Evolutionary conservation across 2,329 filamentous ascomycete species (phyloP), one percentile per base, ranked within the genome.

Genomic region (Scorias spongiosa): DNA sequence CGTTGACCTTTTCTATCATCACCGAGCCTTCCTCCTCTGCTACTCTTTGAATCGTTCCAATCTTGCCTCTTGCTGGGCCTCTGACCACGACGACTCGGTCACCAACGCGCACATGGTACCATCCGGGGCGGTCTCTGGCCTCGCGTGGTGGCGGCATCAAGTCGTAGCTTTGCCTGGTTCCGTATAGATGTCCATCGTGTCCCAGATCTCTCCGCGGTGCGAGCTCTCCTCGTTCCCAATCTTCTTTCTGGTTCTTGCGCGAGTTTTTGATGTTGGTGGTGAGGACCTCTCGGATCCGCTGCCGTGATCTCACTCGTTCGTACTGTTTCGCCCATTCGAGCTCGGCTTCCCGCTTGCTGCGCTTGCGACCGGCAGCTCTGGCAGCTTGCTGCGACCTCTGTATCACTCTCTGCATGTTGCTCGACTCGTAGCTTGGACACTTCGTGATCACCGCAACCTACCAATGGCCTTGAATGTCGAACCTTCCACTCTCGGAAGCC

Each of bases 1-100:
- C 53, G 48, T 70, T 70, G 42, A 69, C 28, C 17, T 57, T 63
- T 40, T 57, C 55, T 29, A 71, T 46, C 6, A 53, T 46, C 34
- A 66, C 54, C 9, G 53, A 49, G 26, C 62, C 60, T 11, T 51
- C 52, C 2, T 63, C 54, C 1, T 51, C 42, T 10, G 61, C 65
- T 39, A 93, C 67, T 1, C 67, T 61, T 47, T 60, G 62, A 39
- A 96, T 75, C n/a, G 67, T 66, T 42, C 84, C 84, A 63, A 98
- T 91, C 66, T 81, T 84, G 55, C 87, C 87, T 66, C 80, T 82
- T 56, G 91, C 83, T 30, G 72, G 74, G 8, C 89, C 88, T 48
- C 81, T 76, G 43, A 86, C 66, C 46, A 96, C 66, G 43, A 89
- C 84, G 29, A 95, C 87, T 47, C 91, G 75, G 63, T 96, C 91